Evolutionary conservation across 805 yeast species (phyloP).

Genomic region (Saccharomycopsis malanga): DNA sequence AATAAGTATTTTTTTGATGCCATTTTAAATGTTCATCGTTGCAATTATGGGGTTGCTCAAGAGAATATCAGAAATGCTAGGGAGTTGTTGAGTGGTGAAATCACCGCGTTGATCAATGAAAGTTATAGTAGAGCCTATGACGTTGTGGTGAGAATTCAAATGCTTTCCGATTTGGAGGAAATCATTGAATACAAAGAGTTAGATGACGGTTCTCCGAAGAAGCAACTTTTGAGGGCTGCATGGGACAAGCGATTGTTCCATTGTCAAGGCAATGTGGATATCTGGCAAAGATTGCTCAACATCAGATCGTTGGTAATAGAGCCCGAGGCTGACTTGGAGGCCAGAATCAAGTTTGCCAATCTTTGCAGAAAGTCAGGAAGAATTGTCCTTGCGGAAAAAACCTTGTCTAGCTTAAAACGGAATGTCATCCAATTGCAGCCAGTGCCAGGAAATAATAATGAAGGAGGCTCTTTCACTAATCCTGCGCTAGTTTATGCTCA

Average conservation of each 20-base stretch:
- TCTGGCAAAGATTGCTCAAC: slow-evolving; percentile 95
- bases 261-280: slow-evolving; percentile 94
- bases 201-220: slow-evolving; percentile 76
- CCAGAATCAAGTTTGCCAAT: slow-evolving; percentile 98
- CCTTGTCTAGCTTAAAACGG: slow-evolving; percentile 60
- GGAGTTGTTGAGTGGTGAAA: slow-evolving; percentile 83
- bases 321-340: slow-evolving; percentile 94
- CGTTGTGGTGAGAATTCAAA: slow-evolving; percentile 93
- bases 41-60: slow-evolving; percentile 76
- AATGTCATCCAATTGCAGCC: slow-evolving; percentile 14
- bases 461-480: slow-evolving; percentile 48
- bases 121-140: slow-evolving; percentile 95
- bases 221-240: slow-evolving; percentile 73
- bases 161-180: slow-evolving; percentile 95
- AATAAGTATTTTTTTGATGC: slow-evolving; percentile 95
- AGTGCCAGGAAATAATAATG: slow-evolving; percentile 36
- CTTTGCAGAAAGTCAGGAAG: slow-evolving; percentile 92
- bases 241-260: slow-evolving; percentile 93
- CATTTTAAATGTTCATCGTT: slow-evolving; percentile 75
- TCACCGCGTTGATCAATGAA: slow-evolving; percentile 90
- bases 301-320: slow-evolving; percentile 88
- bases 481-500: slow-evolving; percentile 87
- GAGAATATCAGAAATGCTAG: slow-evolving; percentile 77
- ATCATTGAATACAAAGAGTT: slow-evolving; percentile 81
- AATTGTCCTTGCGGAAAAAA: slow-evolving; percentile 85